These are phyloP conservation scores for Russula dissimulans DNA, from an alignment of 768 basidiomycete species.

Conservation along the genomic window DNA sequence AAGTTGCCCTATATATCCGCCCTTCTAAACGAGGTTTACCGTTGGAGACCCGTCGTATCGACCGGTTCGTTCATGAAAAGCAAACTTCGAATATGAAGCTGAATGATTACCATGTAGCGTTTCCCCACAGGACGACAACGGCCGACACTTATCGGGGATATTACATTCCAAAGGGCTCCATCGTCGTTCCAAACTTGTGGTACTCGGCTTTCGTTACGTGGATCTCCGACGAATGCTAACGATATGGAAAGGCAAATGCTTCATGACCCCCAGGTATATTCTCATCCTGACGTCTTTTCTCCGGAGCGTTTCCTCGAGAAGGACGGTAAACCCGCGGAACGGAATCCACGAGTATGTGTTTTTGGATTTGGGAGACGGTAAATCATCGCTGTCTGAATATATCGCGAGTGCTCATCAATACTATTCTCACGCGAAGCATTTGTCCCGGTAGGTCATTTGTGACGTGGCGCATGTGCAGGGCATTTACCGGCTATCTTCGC, in stretches of 20 bases:
- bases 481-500: not conserved
- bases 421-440: not conserved
- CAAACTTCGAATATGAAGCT: not conserved
- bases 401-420: not conserved
- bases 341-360: slow-evolving; percentile 1
- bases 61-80: slow-evolving; percentile 12
- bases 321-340: slow-evolving; percentile 3
- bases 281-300: slow-evolving; percentile 21
- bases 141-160: slow-evolving; percentile 26
- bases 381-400: not conserved
- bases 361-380: slow-evolving; percentile 15
- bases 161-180: slow-evolving; percentile 23
- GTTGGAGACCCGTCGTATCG: slow-evolving; percentile 25
- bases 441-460: slow-evolving; percentile 2
- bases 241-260: slow-evolving; percentile 23
- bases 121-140: slow-evolving; percentile 23
- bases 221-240: not conserved
- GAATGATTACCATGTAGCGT: not conserved
- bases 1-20: slow-evolving; percentile 23
- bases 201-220: slow-evolving; percentile 8
- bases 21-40: slow-evolving; percentile 21
- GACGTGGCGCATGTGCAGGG: too few species aligned
- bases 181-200: slow-evolving; percentile 28
- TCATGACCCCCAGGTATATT: slow-evolving; percentile 23
- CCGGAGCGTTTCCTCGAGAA: slow-evolving; percentile 24